A percentile compares a stretch with the other conserved stretches of the same genome.
Conservation (phyloP, 1,139 yeast genomes). For the Debaryomyces sp. region DNA sequence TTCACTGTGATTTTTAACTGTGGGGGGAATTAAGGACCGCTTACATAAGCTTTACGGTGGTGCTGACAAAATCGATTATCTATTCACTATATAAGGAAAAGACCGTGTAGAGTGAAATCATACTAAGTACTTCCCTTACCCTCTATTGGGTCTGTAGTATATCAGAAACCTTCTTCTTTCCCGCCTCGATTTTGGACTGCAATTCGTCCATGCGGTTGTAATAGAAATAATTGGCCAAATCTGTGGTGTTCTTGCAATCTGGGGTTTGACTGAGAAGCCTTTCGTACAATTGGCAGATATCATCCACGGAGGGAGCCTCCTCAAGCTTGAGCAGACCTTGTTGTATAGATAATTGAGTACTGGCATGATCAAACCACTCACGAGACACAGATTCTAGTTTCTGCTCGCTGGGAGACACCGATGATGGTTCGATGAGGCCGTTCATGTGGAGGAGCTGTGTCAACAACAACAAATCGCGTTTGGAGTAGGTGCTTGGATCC, state of each 20-base stretch:
- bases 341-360: conserved; percentile 15
- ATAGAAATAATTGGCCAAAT: conserved; percentile 23
- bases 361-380: conserved; percentile 20
- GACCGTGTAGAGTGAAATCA: not conserved
- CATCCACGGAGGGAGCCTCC: conserved; percentile 14
- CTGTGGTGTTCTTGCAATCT: conserved; percentile 20
- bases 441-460: conserved; percentile 23
- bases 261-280: conserved; percentile 15
- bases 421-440: conserved; percentile 17
- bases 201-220: conserved; percentile 20
- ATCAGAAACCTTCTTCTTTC: conserved; percentile 15
- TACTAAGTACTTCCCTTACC: not conserved
- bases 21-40: conserved; percentile 1
- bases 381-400: conserved; percentile 12
- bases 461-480: conserved; percentile 20
- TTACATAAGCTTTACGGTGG: not conserved
- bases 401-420: conserved; percentile 9
- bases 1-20: not conserved
- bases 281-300: conserved; percentile 19
- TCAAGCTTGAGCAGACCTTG: conserved; percentile 9
- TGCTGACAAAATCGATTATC: not conserved
- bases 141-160: not conserved
- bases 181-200: conserved; percentile 13
- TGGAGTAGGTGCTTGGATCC: conserved; percentile 15
- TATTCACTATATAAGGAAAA: not conserved